A percentile compares a stretch with the other conserved stretches of the same genome.
These are phyloP conservation scores for Epichloe scottii DNA, from an alignment of 2,329 filamentous ascomycete species.

Conservation along the genomic window DNA sequence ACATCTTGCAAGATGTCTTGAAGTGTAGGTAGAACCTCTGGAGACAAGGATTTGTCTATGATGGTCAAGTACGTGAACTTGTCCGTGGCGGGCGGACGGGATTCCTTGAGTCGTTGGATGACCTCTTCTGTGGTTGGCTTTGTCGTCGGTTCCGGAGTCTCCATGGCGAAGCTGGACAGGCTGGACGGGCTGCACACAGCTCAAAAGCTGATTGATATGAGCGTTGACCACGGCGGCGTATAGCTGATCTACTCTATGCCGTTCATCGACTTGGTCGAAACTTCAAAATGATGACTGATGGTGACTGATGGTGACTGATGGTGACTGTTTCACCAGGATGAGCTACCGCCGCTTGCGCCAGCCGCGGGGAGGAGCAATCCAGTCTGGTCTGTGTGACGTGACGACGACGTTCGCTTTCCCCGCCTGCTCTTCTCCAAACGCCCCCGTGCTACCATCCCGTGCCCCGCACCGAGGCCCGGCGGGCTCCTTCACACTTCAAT, in stretches of 20 bases:
- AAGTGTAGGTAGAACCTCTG: constrained; percentile 53
- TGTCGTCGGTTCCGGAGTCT: constrained; percentile 2
- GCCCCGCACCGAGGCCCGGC: neutral
- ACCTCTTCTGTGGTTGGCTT: constrained; percentile 26
- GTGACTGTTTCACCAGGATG: neutral
- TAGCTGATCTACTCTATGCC: no score
- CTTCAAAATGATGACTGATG: no score
- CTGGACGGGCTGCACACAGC: neutral
- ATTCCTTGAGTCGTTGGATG: constrained; percentile 34
- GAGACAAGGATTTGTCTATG: constrained; percentile 58
- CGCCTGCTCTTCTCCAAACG: neutral
- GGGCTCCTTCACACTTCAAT: no score
- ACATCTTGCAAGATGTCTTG: constrained; percentile 57
- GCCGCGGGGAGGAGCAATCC: neutral
- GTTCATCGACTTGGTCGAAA: no score
- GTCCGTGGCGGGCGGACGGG: constrained; percentile 44
- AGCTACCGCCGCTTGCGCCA: neutral
- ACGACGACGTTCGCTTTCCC: neutral
- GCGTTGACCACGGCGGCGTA: no score
- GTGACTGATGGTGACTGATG: no score
- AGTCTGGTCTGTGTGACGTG: neutral
- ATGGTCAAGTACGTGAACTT: constrained; percentile 68
- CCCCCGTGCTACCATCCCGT: neutral
- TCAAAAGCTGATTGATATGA: no score
- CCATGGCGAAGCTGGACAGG: constrained; percentile 2